Conservation (phyloP, 331 rosid species). For the Stylosanthes scabra region DNA sequence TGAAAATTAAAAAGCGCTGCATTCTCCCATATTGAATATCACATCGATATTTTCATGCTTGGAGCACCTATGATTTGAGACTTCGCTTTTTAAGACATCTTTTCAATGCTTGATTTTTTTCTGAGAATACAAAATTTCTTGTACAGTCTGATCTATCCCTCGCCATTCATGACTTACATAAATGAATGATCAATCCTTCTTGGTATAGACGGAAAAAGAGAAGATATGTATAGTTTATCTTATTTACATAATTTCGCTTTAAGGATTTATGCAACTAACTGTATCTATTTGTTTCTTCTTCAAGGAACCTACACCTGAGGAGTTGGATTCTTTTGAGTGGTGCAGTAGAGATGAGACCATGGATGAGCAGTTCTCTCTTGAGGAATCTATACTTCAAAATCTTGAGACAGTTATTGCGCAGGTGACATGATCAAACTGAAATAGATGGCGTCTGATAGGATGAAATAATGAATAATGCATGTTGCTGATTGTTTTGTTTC, state of each 20-base stretch:
- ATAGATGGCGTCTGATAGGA: background rate
- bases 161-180: too few relatives aligned
- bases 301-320: constrained; percentile 6
- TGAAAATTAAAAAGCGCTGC: too few relatives aligned
- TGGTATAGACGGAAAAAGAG: background rate
- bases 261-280: constrained; percentile 9
- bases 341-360: constrained; percentile 27
- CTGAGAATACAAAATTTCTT: background rate
- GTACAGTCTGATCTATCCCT: too few relatives aligned
- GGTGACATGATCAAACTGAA: constrained; percentile 45
- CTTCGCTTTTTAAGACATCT: too few relatives aligned
- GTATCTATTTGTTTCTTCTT: constrained; percentile 35
- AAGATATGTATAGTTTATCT: background rate
- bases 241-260: constrained; percentile 22
- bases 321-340: constrained; percentile 42
- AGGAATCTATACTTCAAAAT: constrained; percentile 61
- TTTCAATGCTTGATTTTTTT: too few relatives aligned
- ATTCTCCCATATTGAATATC: too few relatives aligned
- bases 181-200: too few relatives aligned
- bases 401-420: constrained; percentile 61
- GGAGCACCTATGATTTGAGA: too few relatives aligned
- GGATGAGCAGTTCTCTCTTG: constrained; percentile 49
- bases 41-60: too few relatives aligned
- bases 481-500: constrained; percentile 22
- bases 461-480: constrained; percentile 13